These are phyloP conservation scores for Erysimum cheiranthoides DNA, from an alignment of 345 rosid species.

Conservation along the genomic window DNA sequence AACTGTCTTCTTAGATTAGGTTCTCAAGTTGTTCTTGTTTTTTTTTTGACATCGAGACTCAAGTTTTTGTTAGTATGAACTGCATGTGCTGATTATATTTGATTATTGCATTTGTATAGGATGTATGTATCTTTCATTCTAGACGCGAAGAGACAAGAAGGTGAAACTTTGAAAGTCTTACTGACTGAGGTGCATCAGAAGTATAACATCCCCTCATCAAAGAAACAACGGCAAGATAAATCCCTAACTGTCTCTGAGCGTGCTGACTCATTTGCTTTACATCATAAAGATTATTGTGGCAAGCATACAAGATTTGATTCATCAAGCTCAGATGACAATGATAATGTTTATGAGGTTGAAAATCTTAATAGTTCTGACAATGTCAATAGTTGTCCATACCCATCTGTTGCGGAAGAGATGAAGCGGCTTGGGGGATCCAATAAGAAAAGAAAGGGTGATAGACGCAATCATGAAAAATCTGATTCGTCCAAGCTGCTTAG, in stretches of 20 bases:
- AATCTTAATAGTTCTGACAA: conserved; percentile 51
- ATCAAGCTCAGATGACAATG: conserved; percentile 75
- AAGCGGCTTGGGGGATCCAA: conserved; percentile 69
- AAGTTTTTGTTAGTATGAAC: conserved; percentile 18
- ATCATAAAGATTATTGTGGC: conserved; percentile 61
- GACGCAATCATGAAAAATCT: conserved; percentile 47
- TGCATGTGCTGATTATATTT: conserved; percentile 38
- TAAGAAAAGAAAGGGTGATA: conserved; percentile 46
- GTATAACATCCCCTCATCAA: conserved; percentile 50
- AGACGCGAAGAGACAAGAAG: conserved; percentile 66
- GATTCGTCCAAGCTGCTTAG: conserved; percentile 41
- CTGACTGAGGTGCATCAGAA: conserved; percentile 51
- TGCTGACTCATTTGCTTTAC: conserved; percentile 65
- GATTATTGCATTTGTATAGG: conserved; percentile 51
- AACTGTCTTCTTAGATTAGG: conserved; percentile 6
- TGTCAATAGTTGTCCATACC: conserved; percentile 83
- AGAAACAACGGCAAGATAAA: conserved; percentile 57
- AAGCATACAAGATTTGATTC: conserved; percentile 69
- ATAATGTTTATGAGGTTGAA: conserved; percentile 48
- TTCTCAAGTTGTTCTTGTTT: not conserved
- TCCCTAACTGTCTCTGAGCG: conserved; percentile 65
- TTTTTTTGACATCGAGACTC: not conserved
- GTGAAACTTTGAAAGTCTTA: conserved; percentile 51
- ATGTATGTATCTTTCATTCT: conserved; percentile 65
- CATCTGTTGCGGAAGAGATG: conserved; percentile 84